These are phyloP conservation scores for Suillus alpinus DNA, from an alignment of 768 basidiomycete species.

Conservation along the genomic window DNA sequence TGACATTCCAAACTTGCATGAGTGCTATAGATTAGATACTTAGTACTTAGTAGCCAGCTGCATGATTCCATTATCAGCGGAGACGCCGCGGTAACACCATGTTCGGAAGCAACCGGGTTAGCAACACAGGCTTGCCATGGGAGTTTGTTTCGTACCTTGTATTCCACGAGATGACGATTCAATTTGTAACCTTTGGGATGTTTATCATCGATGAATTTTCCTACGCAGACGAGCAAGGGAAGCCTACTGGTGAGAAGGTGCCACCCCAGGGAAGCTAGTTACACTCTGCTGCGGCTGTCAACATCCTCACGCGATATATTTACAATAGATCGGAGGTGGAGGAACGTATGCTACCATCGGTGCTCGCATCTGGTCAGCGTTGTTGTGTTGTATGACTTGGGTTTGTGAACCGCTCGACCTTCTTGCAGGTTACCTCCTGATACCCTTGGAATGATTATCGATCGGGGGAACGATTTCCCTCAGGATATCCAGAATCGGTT, in stretches of 20 bases:
- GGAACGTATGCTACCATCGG: conserved; percentile 82
- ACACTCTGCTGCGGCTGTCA: neutral
- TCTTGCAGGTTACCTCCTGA: conserved; percentile 58
- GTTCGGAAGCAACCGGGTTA: conserved; percentile 1
- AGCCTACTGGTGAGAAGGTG: conserved; percentile 42
- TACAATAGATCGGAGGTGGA: conserved; percentile 79
- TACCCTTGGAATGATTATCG: conserved; percentile 78
- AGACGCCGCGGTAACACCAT: conserved; percentile 1
- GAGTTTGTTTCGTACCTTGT: neutral
- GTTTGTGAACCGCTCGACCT: neutral
- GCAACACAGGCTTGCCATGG: conserved; percentile 12
- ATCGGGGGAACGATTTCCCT: conserved; percentile 79
- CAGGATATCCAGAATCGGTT: conserved; percentile 50
- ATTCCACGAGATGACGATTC: conserved; percentile 4
- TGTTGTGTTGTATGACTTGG: neutral
- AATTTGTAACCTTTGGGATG: conserved; percentile 76
- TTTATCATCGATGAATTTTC: conserved; percentile 88
- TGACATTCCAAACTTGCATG: conserved; percentile 44
- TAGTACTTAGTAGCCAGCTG: no score
- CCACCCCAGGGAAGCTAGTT: conserved; percentile 47
- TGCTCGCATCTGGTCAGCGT: conserved; percentile 70
- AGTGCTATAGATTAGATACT: conserved; percentile 8
- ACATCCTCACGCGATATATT: conserved; percentile 3
- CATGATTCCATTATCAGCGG: conserved; percentile 7
- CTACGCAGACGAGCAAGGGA: conserved; percentile 55